These are phyloP conservation scores for Torrubiella hemipterigena DNA, from an alignment of 2,329 filamentous ascomycete species.

Conservation along the genomic window DNA sequence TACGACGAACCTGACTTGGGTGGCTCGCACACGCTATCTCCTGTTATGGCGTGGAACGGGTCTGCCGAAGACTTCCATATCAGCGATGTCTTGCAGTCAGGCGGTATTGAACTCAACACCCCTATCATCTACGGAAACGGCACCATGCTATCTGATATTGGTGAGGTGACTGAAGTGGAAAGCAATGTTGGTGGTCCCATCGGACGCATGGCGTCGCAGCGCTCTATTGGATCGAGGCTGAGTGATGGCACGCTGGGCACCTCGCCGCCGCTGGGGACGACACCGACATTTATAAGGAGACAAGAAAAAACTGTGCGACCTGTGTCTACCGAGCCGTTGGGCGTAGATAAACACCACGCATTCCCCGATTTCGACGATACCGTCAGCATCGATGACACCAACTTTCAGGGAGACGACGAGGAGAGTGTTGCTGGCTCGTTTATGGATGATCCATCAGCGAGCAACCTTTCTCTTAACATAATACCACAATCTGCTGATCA, in stretches of 20 bases:
- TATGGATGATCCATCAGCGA: conserved; percentile 18
- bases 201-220: conserved; percentile 22
- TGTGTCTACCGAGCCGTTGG: conserved; percentile 47
- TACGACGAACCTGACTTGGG: conserved; percentile 47
- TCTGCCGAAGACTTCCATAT: conserved; percentile 29
- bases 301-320: conserved; percentile 35
- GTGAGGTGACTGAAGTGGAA: conserved; percentile 43
- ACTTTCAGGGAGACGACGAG: conserved; percentile 56
- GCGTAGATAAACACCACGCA: conserved; percentile 31
- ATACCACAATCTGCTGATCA: conserved; percentile 2
- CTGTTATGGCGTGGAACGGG: conserved; percentile 40
- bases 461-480: too few species aligned
- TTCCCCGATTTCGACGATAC: conserved; percentile 52
- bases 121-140: conserved; percentile 60
- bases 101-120: conserved; percentile 40
- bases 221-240: conserved; percentile 19
- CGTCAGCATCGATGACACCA: conserved; percentile 50
- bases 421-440: conserved; percentile 51
- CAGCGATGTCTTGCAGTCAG: conserved; percentile 22
- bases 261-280: conserved; percentile 32
- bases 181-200: conserved; percentile 31
- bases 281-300: conserved; percentile 29
- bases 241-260: conserved; percentile 24
- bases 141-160: conserved; percentile 57
- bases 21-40: conserved; percentile 37